Evolutionary conservation across 768 basidiomycete species (phyloP).

Genomic region (Termitomyces sp.): DNA sequence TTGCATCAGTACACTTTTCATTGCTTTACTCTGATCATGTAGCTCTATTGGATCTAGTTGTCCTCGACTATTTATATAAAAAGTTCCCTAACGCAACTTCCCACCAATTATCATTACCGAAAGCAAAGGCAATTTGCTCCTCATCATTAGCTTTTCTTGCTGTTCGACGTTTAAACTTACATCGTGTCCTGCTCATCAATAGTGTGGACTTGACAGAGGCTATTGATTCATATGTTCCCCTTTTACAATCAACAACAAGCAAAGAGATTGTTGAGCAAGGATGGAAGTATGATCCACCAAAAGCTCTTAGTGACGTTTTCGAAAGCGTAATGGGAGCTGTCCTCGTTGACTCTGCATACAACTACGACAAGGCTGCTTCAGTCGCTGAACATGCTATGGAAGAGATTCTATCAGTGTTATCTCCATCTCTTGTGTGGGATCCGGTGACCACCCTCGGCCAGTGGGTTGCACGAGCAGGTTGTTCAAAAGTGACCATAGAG

Average conservation of each 20-base stretch:
- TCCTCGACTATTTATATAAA: constrained; percentile 65
- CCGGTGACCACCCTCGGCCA: constrained; percentile 70
- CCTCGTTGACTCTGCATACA: constrained; percentile 72
- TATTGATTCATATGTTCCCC: constrained; percentile 54
- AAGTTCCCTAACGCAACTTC: constrained; percentile 71
- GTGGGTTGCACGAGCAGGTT: constrained; percentile 59
- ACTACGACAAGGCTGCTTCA: constrained; percentile 61
- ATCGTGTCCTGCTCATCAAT: constrained; percentile 67
- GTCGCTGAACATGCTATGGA: constrained; percentile 62
- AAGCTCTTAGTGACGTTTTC: constrained; percentile 78
- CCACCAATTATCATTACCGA: constrained; percentile 69
- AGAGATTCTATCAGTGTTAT: constrained; percentile 57
- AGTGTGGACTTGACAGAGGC: constrained; percentile 62
- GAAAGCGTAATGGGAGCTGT: constrained; percentile 84
- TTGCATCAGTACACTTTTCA: neutral
- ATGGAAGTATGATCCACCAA: constrained; percentile 85
- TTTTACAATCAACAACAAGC: constrained; percentile 49
- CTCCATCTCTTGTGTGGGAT: constrained; percentile 57
- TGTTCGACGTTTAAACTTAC: constrained; percentile 58
- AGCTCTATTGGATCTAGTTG: constrained; percentile 71
- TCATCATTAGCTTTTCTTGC: constrained; percentile 67
- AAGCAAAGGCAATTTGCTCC: constrained; percentile 68
- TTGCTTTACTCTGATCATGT: constrained; percentile 4
- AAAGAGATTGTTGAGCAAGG: constrained; percentile 61
- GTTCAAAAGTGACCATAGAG: constrained; percentile 33